phyloP scores from a whole-genome alignment of 768 basidiomycete species.

The Calocybe cyanea region DNA sequence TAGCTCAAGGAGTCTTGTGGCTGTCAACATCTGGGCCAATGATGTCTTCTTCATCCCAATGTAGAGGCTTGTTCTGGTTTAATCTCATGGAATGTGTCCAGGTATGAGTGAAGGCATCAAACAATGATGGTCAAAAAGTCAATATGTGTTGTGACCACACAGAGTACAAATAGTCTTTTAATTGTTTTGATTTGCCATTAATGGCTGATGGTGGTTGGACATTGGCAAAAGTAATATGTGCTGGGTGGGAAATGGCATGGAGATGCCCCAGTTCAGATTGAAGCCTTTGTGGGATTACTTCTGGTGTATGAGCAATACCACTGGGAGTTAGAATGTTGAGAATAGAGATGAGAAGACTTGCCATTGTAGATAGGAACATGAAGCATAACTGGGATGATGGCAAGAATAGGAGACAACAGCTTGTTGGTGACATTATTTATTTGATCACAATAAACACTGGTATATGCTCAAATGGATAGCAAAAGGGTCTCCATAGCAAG shows the following conservation, averaged over 20 bases:
- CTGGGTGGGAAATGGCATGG: conserved; percentile 49
- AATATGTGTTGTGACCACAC: conserved; percentile 34
- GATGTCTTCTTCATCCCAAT: too few species aligned
- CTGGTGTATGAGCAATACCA: too few species aligned
- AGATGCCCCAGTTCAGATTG: conserved; percentile 59
- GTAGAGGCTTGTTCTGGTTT: too few species aligned
- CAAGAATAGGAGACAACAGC: too few species aligned
- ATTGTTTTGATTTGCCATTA: conserved; percentile 2
- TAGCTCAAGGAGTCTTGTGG: conserved; percentile 72
- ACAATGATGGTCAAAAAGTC: conserved; percentile 46
- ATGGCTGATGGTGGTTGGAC: too few species aligned
- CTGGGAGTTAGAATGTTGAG: too few species aligned
- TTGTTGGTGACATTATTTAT: too few species aligned
- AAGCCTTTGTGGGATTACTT: too few species aligned
- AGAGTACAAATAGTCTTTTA: conserved; percentile 27
- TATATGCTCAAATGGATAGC: too few species aligned
- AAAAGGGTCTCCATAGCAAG: too few species aligned
- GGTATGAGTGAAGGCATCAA: conserved; percentile 38
- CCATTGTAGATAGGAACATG: conserved; percentile 46
- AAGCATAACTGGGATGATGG: conserved; percentile 34
- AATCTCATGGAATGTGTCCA: conserved; percentile 41
- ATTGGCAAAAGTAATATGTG: conserved; percentile 44
- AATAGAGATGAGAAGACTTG: conserved; percentile 44
- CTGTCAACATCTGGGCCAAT: too few species aligned
- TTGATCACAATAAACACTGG: too few species aligned